Conservation (phyloP, 495 filamentous ascomycete genomes). For the Sporormia fimetaria region DNA sequence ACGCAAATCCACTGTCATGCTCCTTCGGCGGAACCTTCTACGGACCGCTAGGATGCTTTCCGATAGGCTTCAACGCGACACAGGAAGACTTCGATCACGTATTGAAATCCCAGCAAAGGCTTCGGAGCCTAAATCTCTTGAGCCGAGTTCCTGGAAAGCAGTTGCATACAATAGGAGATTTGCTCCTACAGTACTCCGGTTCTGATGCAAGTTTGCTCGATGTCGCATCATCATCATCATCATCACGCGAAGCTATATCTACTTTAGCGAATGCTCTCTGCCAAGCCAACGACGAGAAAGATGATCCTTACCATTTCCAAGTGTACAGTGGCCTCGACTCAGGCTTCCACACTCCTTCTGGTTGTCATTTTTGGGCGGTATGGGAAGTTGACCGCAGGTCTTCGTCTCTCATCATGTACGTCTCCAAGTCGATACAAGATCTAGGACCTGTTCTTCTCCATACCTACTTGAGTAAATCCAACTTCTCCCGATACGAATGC, state of each 20-base stretch:
- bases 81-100: slow-evolving; percentile 39
- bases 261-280: slow-evolving; percentile 7
- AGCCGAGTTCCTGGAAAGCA: slow-evolving; percentile 32
- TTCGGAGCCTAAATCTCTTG: slow-evolving; percentile 39
- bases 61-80: slow-evolving; percentile 41
- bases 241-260: slow-evolving; percentile 12
- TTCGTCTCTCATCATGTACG: slow-evolving; percentile 37
- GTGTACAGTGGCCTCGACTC: slow-evolving; percentile 44
- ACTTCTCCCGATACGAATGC: slow-evolving; percentile 41
- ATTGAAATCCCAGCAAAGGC: slow-evolving; percentile 39
- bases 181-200: slow-evolving; percentile 7
- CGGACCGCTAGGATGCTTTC: slow-evolving; percentile 44
- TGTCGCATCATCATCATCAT: slow-evolving; percentile 3
- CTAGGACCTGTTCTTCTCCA: slow-evolving; percentile 43
- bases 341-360: slow-evolving; percentile 40
- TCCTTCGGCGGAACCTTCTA: slow-evolving; percentile 39
- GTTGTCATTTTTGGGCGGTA: slow-evolving; percentile 46
- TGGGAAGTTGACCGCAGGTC: slow-evolving; percentile 37
- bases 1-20: slow-evolving; percentile 40
- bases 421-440: slow-evolving; percentile 45
- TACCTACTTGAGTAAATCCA: slow-evolving; percentile 44
- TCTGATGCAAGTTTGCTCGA: slow-evolving; percentile 6
- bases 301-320: slow-evolving; percentile 22
- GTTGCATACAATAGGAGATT: slow-evolving; percentile 12
- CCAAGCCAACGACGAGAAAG: slow-evolving; percentile 9